phyloP scores from a whole-genome alignment of 306 rosid genomes.

The Echinosophora koreensis region DNA sequence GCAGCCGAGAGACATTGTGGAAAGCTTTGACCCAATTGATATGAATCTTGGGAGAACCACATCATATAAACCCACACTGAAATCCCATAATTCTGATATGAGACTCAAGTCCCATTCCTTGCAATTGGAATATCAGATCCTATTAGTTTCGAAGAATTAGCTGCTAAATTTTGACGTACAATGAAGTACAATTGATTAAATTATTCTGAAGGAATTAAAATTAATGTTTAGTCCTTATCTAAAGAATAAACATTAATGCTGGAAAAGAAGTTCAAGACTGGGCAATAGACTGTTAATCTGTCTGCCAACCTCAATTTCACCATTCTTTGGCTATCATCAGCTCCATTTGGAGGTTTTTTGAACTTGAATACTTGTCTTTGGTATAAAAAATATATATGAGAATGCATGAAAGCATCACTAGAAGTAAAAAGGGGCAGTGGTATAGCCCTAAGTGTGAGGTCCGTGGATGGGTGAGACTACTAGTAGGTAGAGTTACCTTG shows the following conservation, averaged over 20 bases:
- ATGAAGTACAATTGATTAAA: background rate
- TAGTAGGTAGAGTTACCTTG: too few species aligned
- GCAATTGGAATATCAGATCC: too few species aligned
- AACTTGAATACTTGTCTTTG: conserved; percentile 1
- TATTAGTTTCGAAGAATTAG: too few species aligned
- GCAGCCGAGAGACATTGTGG: too few species aligned
- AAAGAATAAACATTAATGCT: background rate
- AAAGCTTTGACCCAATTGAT: too few species aligned
- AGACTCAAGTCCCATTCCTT: too few species aligned
- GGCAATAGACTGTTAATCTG: background rate
- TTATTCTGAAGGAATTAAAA: background rate
- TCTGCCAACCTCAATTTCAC: background rate
- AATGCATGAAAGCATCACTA: background rate
- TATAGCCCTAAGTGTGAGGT: too few species aligned
- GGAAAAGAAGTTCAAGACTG: background rate
- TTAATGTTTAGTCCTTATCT: background rate
- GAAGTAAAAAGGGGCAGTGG: too few species aligned
- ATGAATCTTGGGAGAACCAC: too few species aligned
- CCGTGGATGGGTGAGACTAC: too few species aligned
- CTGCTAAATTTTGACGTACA: background rate
- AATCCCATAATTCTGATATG: too few species aligned
- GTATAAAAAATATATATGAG: background rate
- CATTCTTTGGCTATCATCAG: background rate
- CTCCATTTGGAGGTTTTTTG: conserved; percentile 22
- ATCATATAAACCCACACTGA: too few species aligned